phyloP scores from a whole-genome alignment of 2,329 filamentous ascomycete genomes.

The Neocucurbitaria cava region DNA sequence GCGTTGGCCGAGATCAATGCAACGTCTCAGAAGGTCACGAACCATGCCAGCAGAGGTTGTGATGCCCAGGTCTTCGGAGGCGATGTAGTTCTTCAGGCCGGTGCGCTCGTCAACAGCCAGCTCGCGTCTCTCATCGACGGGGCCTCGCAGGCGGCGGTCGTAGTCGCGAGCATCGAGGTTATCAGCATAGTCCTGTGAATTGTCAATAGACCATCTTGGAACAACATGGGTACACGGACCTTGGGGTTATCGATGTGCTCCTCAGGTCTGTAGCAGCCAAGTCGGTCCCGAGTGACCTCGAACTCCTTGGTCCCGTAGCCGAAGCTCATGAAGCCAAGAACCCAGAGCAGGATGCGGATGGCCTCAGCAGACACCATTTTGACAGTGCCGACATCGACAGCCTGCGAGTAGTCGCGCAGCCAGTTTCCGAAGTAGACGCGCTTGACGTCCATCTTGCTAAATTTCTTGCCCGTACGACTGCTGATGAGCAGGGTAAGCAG shows the following conservation, averaged over 20 bases:
- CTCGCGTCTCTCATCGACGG: constrained; percentile 79
- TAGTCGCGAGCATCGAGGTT: constrained; percentile 85
- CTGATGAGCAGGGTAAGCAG: constrained; percentile 76
- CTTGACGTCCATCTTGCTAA: constrained; percentile 85
- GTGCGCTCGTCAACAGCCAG: constrained; percentile 73
- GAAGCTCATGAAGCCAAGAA: constrained; percentile 89
- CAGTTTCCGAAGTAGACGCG: constrained; percentile 97
- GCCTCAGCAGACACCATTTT: constrained; percentile 90
- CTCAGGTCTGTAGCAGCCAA: constrained; percentile 74
- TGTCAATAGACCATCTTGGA: not conserved
- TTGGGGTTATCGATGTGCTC: constrained; percentile 83
- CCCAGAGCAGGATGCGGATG: constrained; percentile 86
- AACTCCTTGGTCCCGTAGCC: constrained; percentile 85
- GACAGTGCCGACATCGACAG: constrained; percentile 89
- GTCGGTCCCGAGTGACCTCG: constrained; percentile 78
- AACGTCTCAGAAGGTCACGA: constrained; percentile 73
- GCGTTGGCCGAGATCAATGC: constrained; percentile 79
- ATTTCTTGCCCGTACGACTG: constrained; percentile 75
- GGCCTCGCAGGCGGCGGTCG: constrained; percentile 79
- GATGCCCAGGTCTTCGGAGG: constrained; percentile 78
- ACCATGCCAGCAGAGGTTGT: constrained; percentile 83
- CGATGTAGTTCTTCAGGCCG: constrained; percentile 90
- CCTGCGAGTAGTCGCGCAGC: constrained; percentile 92
- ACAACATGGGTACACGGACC: constrained; percentile 16
- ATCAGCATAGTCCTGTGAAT: constrained; percentile 75